phyloP scores from a whole-genome alignment of 768 basidiomycete species.

The Xanthoconium purpureum region DNA sequence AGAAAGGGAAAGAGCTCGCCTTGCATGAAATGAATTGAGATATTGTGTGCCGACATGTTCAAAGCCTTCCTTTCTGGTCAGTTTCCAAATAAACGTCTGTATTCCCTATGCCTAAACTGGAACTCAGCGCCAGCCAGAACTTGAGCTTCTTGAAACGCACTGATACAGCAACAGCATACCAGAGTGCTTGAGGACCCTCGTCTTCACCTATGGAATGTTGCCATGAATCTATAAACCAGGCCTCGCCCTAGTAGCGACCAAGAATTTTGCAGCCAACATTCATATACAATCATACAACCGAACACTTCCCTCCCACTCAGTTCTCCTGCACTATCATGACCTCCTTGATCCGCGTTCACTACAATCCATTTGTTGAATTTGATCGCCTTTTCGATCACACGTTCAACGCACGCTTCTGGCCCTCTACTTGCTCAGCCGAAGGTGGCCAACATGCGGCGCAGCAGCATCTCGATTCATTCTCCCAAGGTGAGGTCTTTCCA shows the following conservation, averaged over 20 bases:
- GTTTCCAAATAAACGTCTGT: background rate
- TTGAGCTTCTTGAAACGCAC: background rate
- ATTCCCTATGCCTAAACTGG: background rate
- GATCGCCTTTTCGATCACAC: constrained; percentile 2
- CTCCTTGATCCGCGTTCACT: constrained; percentile 5
- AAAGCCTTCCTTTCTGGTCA: background rate
- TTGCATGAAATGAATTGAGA: too few relatives aligned
- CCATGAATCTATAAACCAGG: background rate
- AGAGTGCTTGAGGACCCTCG: background rate
- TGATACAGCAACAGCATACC: background rate
- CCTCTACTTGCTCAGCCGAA: background rate
- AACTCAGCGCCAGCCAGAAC: background rate
- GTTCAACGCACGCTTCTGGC: constrained; percentile 5
- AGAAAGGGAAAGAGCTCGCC: too few relatives aligned
- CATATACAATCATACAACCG: too few relatives aligned
- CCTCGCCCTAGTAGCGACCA: too few relatives aligned
- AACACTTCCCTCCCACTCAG: background rate
- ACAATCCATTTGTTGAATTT: background rate
- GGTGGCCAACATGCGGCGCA: background rate
- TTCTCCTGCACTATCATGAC: background rate
- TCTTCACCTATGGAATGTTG: background rate
- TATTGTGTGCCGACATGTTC: too few relatives aligned
- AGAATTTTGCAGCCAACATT: background rate
- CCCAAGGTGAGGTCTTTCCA: constrained; percentile 14
- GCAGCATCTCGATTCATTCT: constrained; percentile 7